Evolutionary conservation across 768 basidiomycete species (phyloP), one percentile per base, ranked within the genome.

Genomic region (Amanita phalloides): DNA sequence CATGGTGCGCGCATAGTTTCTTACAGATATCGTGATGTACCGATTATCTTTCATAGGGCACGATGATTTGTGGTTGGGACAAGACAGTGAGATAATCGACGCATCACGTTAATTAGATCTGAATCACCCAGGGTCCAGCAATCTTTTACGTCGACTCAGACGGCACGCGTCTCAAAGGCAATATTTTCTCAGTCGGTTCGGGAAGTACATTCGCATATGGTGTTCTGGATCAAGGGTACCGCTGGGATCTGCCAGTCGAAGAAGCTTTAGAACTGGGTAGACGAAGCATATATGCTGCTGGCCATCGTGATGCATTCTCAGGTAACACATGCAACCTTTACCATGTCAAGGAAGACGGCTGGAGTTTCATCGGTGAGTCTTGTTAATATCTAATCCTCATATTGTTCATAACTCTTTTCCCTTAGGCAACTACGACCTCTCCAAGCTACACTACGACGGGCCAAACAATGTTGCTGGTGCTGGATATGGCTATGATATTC

Each of bases 51-150:
- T 45, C 3, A 45, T 59, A 94, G 92, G 96, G 96, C 46, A 99
- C 96, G 0, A 99, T 98, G 96, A 94, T 99, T 52, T 97, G 94
- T 61, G 96, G 96, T 25, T 98, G 94, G 93, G 96, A 99, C 71
- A 98, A 98, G 74, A 97, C 94, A 10, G 89, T 87, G 55, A 60
- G 84, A 69, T 30, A 10, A 20, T 47, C 11, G 1, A 17, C 28
- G 14, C 30, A 20, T 30, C 36, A 30, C 2, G 13, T 5, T 26
- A 45, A 47, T 45, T 56, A 36, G 52, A 30, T 45, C n/a, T 46
- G 8, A 37, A 25, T 51, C 14, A 53, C 49, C 49, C 62, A 90
- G 83, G 96, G 94, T 1, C 93, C 94, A 17, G 81, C 90, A 20
- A 74, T 99, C 25, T 98, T 93, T 72, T 98, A 98, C 65, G 96